These are phyloP conservation scores for Clonostachys sp. DNA, from an alignment of 2,329 filamentous ascomycete genomes.

Conservation along the genomic window DNA sequence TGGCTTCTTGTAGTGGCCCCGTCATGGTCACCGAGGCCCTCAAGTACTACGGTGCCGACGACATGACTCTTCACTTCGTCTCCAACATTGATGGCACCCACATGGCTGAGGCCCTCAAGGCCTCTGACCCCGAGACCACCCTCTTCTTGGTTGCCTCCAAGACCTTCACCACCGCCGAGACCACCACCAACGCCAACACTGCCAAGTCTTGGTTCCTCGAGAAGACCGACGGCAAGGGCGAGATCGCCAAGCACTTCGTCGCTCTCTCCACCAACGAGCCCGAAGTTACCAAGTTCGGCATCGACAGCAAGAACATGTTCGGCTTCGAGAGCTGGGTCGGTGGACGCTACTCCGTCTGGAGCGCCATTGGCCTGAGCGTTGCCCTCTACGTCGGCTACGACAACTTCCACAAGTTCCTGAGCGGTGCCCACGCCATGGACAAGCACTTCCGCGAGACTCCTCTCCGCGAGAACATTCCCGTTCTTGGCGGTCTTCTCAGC, in stretches of 20 bases:
- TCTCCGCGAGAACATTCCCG: constrained; percentile 90
- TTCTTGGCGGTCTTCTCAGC: constrained; percentile 85
- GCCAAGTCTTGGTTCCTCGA: constrained; percentile 97
- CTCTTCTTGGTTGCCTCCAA: constrained; percentile 98
- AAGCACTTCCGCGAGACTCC: constrained; percentile 93
- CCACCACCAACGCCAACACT: constrained; percentile 92
- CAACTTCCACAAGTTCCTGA: constrained; percentile 95
- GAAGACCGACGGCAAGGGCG: constrained; percentile 67
- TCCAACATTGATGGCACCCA: constrained; percentile 99
- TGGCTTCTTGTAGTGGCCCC: constrained; percentile 60
- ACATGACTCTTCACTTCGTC: constrained; percentile 92
- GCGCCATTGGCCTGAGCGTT: constrained; percentile 92
- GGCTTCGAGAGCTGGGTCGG: constrained; percentile 98
- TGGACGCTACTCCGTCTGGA: constrained; percentile 98
- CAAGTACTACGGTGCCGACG: constrained; percentile 85
- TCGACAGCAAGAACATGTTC: constrained; percentile 99
- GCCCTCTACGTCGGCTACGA: constrained; percentile 94
- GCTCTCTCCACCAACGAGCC: constrained; percentile 92
- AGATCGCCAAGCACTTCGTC: constrained; percentile 98
- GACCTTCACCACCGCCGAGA: constrained; percentile 99
- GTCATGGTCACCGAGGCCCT: constrained; percentile 99
- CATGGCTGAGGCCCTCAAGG: constrained; percentile 85
- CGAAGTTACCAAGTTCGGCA: constrained; percentile 97
- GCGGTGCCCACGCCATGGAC: constrained; percentile 95
- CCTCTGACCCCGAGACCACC: constrained; percentile 94